Conservation (phyloP, 345 rosid species). For the Arabidopsis thaliana region DNA sequence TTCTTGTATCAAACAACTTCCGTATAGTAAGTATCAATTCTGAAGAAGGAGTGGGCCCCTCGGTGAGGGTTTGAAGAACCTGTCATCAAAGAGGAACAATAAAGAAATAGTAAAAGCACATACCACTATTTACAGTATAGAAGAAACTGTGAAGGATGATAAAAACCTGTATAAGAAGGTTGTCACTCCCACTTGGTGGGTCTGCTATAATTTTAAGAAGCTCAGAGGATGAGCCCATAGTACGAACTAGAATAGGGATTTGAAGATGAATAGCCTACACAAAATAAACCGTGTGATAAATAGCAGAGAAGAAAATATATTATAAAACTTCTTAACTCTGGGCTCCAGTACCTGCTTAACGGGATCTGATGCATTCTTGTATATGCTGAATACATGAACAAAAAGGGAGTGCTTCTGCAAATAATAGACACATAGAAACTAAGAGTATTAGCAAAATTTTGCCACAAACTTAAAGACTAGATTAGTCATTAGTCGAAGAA, state of each 20-base stretch:
- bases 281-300: constrained; percentile 38
- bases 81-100: constrained; percentile 43
- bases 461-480: constrained; percentile 19
- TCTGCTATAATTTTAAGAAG: constrained; percentile 93
- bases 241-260: constrained; percentile 91
- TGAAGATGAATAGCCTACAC: constrained; percentile 90
- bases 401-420: constrained; percentile 93
- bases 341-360: constrained; percentile 72
- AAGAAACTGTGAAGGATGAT: constrained; percentile 17
- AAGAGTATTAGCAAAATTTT: constrained; percentile 23
- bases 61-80: constrained; percentile 92
- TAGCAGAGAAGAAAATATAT: constrained; percentile 4
- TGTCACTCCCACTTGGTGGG: constrained; percentile 88
- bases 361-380: constrained; percentile 63
- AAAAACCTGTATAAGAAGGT: constrained; percentile 84
- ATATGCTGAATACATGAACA: constrained; percentile 73
- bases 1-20: constrained; percentile 83
- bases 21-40: constrained; percentile 74
- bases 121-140: constrained; percentile 6
- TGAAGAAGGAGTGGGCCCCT: constrained; percentile 75
- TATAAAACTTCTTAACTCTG: not conserved
- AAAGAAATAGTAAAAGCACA: constrained; percentile 34
- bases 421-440: constrained; percentile 38
- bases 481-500: constrained; percentile 24
- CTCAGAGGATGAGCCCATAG: constrained; percentile 91